phyloP scores from a whole-genome alignment of 2,329 filamentous ascomycete genomes.

The Coleophoma crateriformis region DNA sequence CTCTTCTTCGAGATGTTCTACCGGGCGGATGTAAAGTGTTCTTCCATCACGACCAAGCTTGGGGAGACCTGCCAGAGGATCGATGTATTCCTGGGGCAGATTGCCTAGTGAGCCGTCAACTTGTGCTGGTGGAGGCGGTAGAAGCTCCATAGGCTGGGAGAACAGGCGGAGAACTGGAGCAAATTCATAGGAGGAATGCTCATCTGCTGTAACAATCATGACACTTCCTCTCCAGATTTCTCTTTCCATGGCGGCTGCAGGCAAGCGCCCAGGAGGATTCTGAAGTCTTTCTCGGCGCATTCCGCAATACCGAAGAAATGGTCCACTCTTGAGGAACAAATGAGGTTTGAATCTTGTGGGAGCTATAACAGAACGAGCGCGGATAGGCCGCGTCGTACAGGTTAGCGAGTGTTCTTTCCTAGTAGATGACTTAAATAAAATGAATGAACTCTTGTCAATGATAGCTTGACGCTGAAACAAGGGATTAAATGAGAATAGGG shows the following conservation, averaged over 20 bases:
- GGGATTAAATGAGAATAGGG: background rate
- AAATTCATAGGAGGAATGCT: slow-evolving; percentile 75
- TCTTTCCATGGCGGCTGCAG: slow-evolving; percentile 41
- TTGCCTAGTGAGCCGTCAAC: slow-evolving; percentile 55
- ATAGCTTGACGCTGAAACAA: background rate
- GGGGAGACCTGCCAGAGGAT: slow-evolving; percentile 81
- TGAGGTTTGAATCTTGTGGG: slow-evolving; percentile 76
- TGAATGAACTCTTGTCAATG: background rate
- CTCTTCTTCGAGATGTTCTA: slow-evolving; percentile 77
- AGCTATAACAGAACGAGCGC: slow-evolving; percentile 25
- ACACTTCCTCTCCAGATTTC: slow-evolving; percentile 91
- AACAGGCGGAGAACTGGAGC: slow-evolving; percentile 81
- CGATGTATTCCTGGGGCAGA: slow-evolving; percentile 76
- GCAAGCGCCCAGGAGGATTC: slow-evolving; percentile 28
- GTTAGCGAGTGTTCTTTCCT: slow-evolving; percentile 25
- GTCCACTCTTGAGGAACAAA: slow-evolving; percentile 84
- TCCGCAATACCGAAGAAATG: slow-evolving; percentile 83
- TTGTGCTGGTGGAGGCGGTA: slow-evolving; percentile 71
- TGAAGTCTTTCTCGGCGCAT: slow-evolving; percentile 57
- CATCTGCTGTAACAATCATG: slow-evolving; percentile 91
- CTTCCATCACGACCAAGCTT: slow-evolving; percentile 82
- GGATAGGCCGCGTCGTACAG: slow-evolving; percentile 28
- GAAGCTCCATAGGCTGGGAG: slow-evolving; percentile 75
- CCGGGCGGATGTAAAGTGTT: slow-evolving; percentile 80
- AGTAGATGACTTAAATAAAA: background rate